phyloP scores from a whole-genome alignment of 345 rosid species.

The Eucalyptus polybractea region DNA sequence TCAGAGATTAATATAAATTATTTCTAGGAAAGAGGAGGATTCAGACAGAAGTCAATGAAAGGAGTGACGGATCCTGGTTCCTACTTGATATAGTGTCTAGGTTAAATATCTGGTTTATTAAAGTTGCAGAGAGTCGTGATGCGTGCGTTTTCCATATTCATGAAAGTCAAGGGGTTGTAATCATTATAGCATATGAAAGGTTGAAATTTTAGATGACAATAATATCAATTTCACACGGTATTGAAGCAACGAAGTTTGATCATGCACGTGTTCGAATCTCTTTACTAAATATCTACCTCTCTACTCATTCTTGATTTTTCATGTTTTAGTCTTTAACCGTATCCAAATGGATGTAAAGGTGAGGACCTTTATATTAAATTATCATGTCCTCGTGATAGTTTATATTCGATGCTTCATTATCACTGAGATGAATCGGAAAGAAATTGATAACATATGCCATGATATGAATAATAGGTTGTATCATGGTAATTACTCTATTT shows the following conservation, averaged over 20 bases:
- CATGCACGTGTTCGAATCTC: neutral
- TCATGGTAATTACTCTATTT: neutral
- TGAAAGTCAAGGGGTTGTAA: neutral
- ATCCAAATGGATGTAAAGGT: neutral
- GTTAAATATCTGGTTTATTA: neutral
- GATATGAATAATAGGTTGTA: neutral
- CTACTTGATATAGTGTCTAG: neutral
- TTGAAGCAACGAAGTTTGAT: neutral
- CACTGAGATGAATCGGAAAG: neutral
- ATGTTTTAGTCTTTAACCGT: neutral
- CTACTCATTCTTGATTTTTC: neutral
- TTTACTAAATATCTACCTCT: neutral
- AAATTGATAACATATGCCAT: neutral
- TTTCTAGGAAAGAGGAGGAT: neutral
- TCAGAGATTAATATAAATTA: neutral
- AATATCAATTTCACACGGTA: neutral
- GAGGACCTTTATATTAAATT: neutral
- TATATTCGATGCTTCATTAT: neutral
- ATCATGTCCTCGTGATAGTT: neutral
- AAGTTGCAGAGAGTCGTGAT: neutral
- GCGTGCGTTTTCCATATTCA: neutral
- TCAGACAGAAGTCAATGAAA: constrained; percentile 12
- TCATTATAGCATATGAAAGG: neutral
- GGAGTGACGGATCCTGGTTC: neutral
- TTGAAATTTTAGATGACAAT: neutral